Evolutionary conservation across 495 filamentous ascomycete genomes (phyloP).

Genomic region (Penicillium tannophilum): DNA sequence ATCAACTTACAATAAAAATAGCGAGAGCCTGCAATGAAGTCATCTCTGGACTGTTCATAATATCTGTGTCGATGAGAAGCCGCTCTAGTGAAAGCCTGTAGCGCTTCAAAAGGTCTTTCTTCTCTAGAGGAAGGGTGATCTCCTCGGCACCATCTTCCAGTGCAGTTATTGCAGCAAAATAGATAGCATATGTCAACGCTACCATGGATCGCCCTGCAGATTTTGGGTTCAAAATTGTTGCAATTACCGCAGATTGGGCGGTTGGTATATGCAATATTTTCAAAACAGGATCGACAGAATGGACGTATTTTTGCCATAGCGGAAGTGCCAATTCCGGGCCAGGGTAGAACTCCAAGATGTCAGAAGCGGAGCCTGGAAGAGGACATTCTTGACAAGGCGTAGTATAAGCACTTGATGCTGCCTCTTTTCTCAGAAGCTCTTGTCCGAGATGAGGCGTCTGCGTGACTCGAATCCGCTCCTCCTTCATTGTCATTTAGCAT

Average conservation of each 20-base stretch:
- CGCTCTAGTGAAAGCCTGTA: conserved; percentile 52
- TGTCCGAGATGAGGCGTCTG: background rate
- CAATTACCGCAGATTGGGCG: conserved; percentile 36
- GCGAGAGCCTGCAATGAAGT: conserved; percentile 64
- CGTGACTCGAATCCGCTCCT: conserved; percentile 8
- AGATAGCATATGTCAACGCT: conserved; percentile 70
- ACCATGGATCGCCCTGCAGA: conserved; percentile 34
- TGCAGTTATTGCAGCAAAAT: conserved; percentile 64
- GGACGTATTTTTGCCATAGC: conserved; percentile 64
- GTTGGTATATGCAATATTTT: conserved; percentile 68
- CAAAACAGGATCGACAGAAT: conserved; percentile 62
- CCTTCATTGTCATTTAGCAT: background rate
- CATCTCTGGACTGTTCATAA: conserved; percentile 57
- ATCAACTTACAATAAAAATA: conserved; percentile 60
- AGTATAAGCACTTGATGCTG: conserved; percentile 1
- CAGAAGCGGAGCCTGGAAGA: conserved; percentile 10
- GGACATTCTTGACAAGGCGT: conserved; percentile 4
- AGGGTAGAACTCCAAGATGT: conserved; percentile 51
- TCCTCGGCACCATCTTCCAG: conserved; percentile 49
- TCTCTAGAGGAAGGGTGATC: conserved; percentile 39
- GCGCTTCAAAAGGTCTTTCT: conserved; percentile 67
- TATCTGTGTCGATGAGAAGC: background rate
- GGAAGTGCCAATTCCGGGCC: conserved; percentile 63
- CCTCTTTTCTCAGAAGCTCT: background rate
- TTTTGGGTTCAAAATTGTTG: conserved; percentile 26